Evolutionary conservation across 495 filamentous ascomycete genomes (phyloP).

Genomic region (Xylaria cubensis): DNA sequence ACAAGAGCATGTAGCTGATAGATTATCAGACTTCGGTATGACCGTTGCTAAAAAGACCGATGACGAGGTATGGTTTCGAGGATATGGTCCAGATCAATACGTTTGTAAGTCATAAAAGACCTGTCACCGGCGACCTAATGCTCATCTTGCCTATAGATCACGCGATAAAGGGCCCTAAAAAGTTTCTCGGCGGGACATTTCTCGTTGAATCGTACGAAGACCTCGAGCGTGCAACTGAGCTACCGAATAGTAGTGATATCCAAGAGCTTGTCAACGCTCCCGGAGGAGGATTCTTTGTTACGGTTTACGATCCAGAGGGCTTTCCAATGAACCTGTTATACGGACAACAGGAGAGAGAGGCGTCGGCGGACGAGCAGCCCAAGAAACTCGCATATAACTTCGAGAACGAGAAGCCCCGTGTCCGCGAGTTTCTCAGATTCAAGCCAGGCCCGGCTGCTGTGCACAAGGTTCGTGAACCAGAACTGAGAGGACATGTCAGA

Average conservation of each 20-base stretch:
- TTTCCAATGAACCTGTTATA: constrained; percentile 53
- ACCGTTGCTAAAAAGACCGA: constrained; percentile 39
- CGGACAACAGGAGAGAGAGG: constrained; percentile 46
- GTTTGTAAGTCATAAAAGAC: constrained; percentile 28
- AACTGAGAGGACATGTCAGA: neutral
- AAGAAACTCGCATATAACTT: constrained; percentile 48
- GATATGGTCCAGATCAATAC: constrained; percentile 55
- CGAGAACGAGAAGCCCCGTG: constrained; percentile 38
- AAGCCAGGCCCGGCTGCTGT: constrained; percentile 63
- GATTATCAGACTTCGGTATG: constrained; percentile 49
- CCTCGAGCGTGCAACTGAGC: constrained; percentile 42
- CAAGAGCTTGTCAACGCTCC: constrained; percentile 46
- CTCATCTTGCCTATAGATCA: constrained; percentile 35
- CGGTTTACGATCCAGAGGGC: constrained; percentile 51
- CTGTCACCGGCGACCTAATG: neutral
- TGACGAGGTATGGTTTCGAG: constrained; percentile 48
- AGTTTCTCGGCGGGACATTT: constrained; percentile 48
- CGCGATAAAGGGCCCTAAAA: constrained; percentile 44
- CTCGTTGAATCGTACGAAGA: constrained; percentile 51
- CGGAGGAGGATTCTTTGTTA: constrained; percentile 52
- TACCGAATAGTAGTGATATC: constrained; percentile 44
- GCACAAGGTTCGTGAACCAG: constrained; percentile 52
- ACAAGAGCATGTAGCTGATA: neutral
- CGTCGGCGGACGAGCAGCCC: constrained; percentile 34
- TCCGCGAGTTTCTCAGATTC: constrained; percentile 41